These are phyloP conservation scores for Mucor velutinosus DNA, from an alignment of 371 early-diverging fungal genomes.

Conservation along the genomic window DNA sequence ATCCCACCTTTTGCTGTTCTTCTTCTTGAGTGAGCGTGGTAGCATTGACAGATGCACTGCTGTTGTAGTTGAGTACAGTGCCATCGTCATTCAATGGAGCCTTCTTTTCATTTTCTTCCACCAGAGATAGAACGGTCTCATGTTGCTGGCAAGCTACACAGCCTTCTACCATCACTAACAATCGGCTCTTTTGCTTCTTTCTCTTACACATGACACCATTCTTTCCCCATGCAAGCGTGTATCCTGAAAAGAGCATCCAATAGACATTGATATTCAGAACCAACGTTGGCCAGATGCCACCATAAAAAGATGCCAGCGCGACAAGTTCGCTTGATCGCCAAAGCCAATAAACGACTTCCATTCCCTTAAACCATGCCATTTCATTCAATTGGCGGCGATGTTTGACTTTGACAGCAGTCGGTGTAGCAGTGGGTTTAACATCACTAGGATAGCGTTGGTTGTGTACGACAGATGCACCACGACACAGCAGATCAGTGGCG, in stretches of 20 bases:
- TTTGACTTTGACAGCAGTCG: neutral
- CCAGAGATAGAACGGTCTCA: neutral
- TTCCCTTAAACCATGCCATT: conserved; percentile 30
- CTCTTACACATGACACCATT: conserved; percentile 26
- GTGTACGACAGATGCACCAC: neutral
- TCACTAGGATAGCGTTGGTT: neutral
- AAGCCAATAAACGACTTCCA: conserved; percentile 40
- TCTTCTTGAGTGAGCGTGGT: conserved; percentile 25
- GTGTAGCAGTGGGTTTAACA: neutral
- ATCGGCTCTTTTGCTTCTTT: conserved; percentile 2
- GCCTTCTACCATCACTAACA: conserved; percentile 7
- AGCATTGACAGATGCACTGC: conserved; percentile 7
- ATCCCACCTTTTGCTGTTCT: conserved; percentile 14
- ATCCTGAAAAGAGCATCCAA: conserved; percentile 40
- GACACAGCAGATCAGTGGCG: conserved; percentile 13
- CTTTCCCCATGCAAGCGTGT: conserved; percentile 24
- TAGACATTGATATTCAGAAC: conserved; percentile 27
- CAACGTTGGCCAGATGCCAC: conserved; percentile 42
- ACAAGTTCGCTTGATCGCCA: conserved; percentile 45
- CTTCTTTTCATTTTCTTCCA: neutral
- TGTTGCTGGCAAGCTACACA: conserved; percentile 19
- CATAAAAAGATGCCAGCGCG: conserved; percentile 43
- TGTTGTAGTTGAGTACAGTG: neutral
- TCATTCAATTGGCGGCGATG: conserved; percentile 6
- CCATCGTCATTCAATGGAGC: neutral